These are phyloP conservation scores for Chlorella ohadii DNA, from an alignment of 139 green algal genomes.

Conservation along the genomic window DNA sequence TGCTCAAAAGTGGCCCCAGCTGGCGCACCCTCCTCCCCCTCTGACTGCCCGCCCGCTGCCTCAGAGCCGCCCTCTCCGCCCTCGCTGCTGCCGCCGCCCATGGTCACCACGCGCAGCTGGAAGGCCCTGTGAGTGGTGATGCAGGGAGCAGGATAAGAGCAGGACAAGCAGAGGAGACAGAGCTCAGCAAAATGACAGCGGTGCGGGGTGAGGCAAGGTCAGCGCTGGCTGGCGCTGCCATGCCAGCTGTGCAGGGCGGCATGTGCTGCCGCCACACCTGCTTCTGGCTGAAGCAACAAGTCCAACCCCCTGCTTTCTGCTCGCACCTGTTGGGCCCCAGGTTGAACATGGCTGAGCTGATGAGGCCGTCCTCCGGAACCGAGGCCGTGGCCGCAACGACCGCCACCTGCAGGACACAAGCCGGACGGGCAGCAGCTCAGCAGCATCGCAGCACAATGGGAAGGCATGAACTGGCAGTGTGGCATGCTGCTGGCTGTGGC, in stretches of 20 bases:
- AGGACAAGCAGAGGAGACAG: no score
- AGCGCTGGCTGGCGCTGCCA: no score
- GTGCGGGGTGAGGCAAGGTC: no score
- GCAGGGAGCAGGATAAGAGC: background rate
- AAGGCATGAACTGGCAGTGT: no score
- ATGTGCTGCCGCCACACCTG: no score
- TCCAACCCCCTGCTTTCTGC: no score
- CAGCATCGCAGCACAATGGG: no score
- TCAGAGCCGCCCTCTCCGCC: background rate
- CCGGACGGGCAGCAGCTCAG: no score
- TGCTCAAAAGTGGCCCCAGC: constrained; percentile 30
- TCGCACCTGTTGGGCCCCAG: constrained; percentile 36
- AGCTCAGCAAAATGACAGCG: no score
- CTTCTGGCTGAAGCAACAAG: no score
- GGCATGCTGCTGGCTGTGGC: no score
- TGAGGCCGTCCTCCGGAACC: constrained; percentile 31
- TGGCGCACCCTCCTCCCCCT: background rate
- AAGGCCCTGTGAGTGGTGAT: constrained; percentile 2
- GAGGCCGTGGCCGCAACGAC: constrained; percentile 41
- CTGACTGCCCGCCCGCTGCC: background rate
- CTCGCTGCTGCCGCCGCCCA: constrained; percentile 4
- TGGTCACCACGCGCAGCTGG: constrained; percentile 11
- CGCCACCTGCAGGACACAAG: constrained; percentile 20
- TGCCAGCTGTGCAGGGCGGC: no score
- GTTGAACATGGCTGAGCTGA: constrained; percentile 33